Evolutionary conservation across 441 rosid species (phyloP).

Genomic region (Manihot esculenta): DNA sequence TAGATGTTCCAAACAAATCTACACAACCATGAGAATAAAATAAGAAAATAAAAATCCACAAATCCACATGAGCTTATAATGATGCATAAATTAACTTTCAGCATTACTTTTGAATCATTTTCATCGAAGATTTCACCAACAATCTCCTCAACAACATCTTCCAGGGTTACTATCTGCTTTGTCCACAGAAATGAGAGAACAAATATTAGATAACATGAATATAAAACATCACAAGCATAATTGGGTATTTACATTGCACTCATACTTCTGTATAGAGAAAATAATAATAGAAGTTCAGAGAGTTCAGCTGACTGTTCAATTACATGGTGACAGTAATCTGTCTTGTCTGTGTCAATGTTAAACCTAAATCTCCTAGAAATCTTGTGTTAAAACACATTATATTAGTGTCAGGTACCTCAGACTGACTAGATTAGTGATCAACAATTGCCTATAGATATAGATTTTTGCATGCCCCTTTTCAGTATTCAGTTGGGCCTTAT

Average conservation of each 20-base stretch:
- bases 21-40: neutral
- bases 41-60: neutral
- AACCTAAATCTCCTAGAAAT: neutral
- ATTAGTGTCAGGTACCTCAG: neutral
- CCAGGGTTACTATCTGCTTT: slow-evolving; percentile 87
- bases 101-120: slow-evolving; percentile 90
- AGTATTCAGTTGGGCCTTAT: neutral
- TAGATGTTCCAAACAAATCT: neutral
- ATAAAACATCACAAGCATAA: neutral
- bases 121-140: slow-evolving; percentile 99
- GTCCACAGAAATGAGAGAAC: slow-evolving; percentile 17
- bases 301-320: slow-evolving; percentile 3
- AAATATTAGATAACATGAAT: neutral
- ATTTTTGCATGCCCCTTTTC: neutral
- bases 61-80: neutral
- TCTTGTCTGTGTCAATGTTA: neutral
- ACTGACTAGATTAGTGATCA: neutral
- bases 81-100: slow-evolving; percentile 2
- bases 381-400: neutral
- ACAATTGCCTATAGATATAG: neutral
- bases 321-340: neutral
- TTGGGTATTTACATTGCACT: neutral
- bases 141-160: slow-evolving; percentile 98
- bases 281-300: neutral
- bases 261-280: neutral